Evolutionary conservation across 371 early-diverging fungal genomes (phyloP), one percentile per base, ranked within the genome.

Genomic region (Amoeboaphelidium protococcarum): DNA sequence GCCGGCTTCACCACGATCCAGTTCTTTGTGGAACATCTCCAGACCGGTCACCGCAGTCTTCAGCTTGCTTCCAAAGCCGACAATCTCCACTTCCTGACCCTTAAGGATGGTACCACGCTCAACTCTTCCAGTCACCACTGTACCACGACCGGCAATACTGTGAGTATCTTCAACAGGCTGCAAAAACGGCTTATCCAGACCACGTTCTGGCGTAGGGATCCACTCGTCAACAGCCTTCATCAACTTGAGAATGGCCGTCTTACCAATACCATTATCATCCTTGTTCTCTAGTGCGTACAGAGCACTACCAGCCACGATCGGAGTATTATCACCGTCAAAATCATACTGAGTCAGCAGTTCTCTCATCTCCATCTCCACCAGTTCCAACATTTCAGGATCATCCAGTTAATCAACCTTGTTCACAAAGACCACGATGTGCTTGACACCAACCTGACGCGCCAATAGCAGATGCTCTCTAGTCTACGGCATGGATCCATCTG

Each of bases 371-470:
- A 89, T 88, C 49, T 87, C 87, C 48, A 97, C 95, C 49, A 97
- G 80, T 59, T 97, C 91, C 55, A 92, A 70, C 85, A 91, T 88
- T 61, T 87, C 94, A 42, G 73, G 68, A 60, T 95, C 92, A 59
- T 89, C 90, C 44, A 96, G 72, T 51, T 81, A 82, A 62, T 98
- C 98, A 27, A 90, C 82, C 79, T 99, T 99, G 82, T 98, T 98
- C 62, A 98, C 74, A 58, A 89, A 95, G 37, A 98, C 94, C 52
- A 96, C 92, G 50, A 97, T 65, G 56, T 80, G 74, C 61, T 80
- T 67, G 51, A 94, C 76, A 54, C 99, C 98, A 49, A 99, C 89
- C 64, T 92, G 96, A 58, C 76, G 77, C 58, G 87, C 94, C 48
- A 87, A 74, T 61, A 84, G 76, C 72, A 89, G 73, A 62, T 89